Conservation (phyloP, 176 grass and related monocot species). For the Tillandsia fasciculata region DNA sequence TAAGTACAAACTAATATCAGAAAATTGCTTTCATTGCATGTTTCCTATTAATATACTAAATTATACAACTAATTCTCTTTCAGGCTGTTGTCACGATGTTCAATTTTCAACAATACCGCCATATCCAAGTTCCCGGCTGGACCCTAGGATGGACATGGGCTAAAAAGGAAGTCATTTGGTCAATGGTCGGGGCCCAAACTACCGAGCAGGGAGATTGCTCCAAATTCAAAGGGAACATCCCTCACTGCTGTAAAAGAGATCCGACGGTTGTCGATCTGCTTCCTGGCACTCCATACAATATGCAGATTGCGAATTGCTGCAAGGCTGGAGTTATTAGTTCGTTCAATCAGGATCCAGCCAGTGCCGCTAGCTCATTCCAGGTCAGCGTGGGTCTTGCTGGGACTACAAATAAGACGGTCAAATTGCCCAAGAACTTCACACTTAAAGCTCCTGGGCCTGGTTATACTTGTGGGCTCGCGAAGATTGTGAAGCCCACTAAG, state of each 20-base stretch:
- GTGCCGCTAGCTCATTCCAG: constrained; percentile 62
- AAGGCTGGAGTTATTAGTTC: constrained; percentile 64
- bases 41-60: background rate
- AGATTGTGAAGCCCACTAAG: constrained; percentile 42
- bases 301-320: constrained; percentile 86
- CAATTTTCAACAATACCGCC: constrained; percentile 78
- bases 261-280: constrained; percentile 62
- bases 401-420: constrained; percentile 65
- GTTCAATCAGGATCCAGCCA: constrained; percentile 53
- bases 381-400: constrained; percentile 71
- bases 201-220: constrained; percentile 91
- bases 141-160: constrained; percentile 79
- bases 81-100: constrained; percentile 76
- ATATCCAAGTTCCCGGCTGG: constrained; percentile 71
- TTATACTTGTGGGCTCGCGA: constrained; percentile 58
- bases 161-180: constrained; percentile 90
- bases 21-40: too few relatives aligned
- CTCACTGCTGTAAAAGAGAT: constrained; percentile 65
- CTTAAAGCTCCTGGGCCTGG: constrained; percentile 69
- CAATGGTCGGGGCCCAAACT: constrained; percentile 64
- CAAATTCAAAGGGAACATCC: constrained; percentile 40
- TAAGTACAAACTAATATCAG: constrained; percentile 38
- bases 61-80: constrained; percentile 1
- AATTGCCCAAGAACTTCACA: constrained; percentile 65
- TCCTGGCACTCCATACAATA: constrained; percentile 57